Evolutionary conservation across 495 filamentous ascomycete genomes (phyloP).

Genomic region (Diplogelasinospora grovesii): DNA sequence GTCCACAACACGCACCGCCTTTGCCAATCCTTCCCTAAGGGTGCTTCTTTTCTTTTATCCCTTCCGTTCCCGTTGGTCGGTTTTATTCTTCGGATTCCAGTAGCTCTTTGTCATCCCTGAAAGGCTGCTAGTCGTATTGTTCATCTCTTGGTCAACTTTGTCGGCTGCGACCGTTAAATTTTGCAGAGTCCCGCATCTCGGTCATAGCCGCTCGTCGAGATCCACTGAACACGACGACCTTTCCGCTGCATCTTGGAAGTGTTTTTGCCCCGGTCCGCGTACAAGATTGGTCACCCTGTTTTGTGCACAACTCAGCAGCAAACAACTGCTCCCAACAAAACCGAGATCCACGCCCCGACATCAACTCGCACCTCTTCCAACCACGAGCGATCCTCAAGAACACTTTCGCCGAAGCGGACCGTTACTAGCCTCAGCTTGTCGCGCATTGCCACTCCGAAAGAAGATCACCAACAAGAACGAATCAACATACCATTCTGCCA

Average conservation of each 20-base stretch:
- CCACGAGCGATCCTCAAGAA: background rate
- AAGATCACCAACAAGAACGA: slow-evolving; percentile 15
- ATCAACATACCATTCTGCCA: slow-evolving; percentile 16
- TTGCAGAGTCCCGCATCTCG: slow-evolving; percentile 5
- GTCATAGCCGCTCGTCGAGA: too few relatives aligned
- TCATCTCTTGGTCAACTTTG: background rate
- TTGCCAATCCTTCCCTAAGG: slow-evolving; percentile 28
- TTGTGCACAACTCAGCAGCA: too few relatives aligned
- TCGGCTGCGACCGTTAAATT: background rate
- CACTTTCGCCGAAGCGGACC: too few relatives aligned
- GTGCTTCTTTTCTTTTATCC: slow-evolving; percentile 31
- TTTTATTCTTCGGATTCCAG: slow-evolving; percentile 22
- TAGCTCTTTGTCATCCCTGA: slow-evolving; percentile 19
- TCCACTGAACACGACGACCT: too few relatives aligned
- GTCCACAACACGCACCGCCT: slow-evolving; percentile 31
- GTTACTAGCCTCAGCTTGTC: too few relatives aligned
- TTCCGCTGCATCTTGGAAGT: too few relatives aligned
- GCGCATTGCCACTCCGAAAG: slow-evolving; percentile 9
- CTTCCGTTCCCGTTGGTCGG: slow-evolving; percentile 23
- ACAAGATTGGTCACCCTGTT: too few relatives aligned
- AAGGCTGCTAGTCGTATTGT: slow-evolving; percentile 7
- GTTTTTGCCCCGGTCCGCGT: too few relatives aligned
- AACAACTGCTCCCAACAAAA: too few relatives aligned
- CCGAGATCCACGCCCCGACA: too few relatives aligned
- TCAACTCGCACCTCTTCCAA: background rate